Evolutionary conservation across 139 green algal genomes (phyloP).

Genomic region (Chlorella sorokiniana): DNA sequence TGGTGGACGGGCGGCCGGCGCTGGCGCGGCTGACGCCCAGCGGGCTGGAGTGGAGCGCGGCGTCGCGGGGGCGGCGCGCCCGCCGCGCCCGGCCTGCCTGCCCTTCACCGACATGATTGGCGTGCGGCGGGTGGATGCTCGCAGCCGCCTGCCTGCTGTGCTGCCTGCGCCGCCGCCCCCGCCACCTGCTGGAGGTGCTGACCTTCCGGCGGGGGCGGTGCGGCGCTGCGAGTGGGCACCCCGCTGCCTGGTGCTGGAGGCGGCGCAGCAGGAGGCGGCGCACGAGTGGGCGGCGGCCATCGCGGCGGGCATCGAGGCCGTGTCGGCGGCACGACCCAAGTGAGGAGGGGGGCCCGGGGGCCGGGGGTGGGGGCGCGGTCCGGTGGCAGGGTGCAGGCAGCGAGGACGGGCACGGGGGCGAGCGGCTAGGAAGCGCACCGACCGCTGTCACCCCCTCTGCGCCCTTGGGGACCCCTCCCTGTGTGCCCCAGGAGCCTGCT

Average conservation of each 20-base stretch:
- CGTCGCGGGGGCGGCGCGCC: background rate
- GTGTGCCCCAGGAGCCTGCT: conserved; percentile 51
- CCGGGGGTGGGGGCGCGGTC: background rate
- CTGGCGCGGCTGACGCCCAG: background rate
- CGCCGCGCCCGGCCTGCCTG: background rate
- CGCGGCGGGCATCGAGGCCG: conserved; percentile 5
- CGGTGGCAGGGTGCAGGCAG: too few species aligned
- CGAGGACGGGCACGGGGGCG: too few species aligned
- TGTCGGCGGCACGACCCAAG: background rate
- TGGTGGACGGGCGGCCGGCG: background rate
- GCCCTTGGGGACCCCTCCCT: background rate
- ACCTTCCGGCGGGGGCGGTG: conserved; percentile 7
- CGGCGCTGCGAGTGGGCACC: conserved; percentile 31
- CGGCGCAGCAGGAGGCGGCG: background rate
- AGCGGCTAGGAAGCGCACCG: too few species aligned
- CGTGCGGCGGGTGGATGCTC: background rate
- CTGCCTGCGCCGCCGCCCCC: background rate
- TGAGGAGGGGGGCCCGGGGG: background rate
- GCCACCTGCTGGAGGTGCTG: conserved; percentile 1
- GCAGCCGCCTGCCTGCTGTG: conserved; percentile 4
- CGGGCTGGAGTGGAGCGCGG: background rate
- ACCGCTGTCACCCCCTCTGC: background rate
- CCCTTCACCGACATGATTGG: conserved; percentile 29
- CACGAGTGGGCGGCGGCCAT: conserved; percentile 9
- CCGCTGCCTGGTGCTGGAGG: conserved; percentile 20